Evolutionary conservation across 2,329 filamentous ascomycete genomes (phyloP), one percentile per base, ranked within the genome.

Genomic region (Colletotrichum higginsianum): DNA sequence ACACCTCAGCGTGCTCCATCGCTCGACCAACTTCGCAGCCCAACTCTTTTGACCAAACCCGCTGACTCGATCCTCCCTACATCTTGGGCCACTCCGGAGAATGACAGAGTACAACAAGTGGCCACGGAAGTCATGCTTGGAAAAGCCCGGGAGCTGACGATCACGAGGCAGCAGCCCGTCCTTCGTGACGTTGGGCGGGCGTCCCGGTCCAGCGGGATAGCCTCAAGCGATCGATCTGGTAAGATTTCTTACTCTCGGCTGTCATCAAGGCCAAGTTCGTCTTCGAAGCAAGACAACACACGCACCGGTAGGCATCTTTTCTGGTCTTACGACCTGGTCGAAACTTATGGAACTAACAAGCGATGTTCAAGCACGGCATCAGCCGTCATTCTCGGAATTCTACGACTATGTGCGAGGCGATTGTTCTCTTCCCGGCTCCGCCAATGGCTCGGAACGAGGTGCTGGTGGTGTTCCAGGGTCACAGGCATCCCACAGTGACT

Each of bases 11-110:
- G 40, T 62, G 67, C 61, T 62, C 67, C 67, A 61, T 72, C 52
- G 44, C 55, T 71, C 49, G 21, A 66, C n/a, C 61, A 57, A 66
- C 70, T 61, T 72, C 70, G 53, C 55, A n/a, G 61, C 62, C 61
- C 38, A 58, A 71, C n/a, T 30, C 49, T 49, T 56, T 50, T 52
- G 26, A 35, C 58, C 30, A 50, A 60, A 55, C 11, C 47, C 46
- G 40, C 66, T 38, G 63, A 52, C 35, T 50, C 50, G 69, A 21
- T 47, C 7, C 23, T 47, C 23, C 46, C 46, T 46, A 38, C 23
- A 13, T 23, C 40, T 57, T 40, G 26, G 18, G 35, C 35, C 30
- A 26, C 57, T 58, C 26, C 52, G 8, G 38, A 61, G 26, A 46
- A 67, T 67, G 68, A 62, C 49, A 57, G 46, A 62, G 58, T 40